Evolutionary conservation across 2,329 filamentous ascomycete species (phyloP), one percentile per base, ranked within the genome.

Genomic region (Pyrenochaeta sp.): DNA sequence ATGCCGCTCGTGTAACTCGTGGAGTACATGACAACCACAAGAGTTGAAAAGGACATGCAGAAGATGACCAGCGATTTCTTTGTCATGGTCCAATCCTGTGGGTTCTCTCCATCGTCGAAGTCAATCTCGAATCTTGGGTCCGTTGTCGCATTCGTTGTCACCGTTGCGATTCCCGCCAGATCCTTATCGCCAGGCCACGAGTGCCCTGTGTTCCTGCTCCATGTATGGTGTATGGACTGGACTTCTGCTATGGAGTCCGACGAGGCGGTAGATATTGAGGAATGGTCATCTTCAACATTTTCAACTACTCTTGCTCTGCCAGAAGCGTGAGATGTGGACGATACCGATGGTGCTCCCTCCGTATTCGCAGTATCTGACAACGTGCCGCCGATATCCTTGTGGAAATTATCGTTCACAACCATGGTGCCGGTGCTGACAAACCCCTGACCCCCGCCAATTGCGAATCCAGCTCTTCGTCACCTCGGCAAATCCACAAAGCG

Each of bases 1-100:
- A 90, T 85, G 2, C 87, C 88, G 0, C 87, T 85, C 0, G 91
- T 92, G 71, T 95, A 96, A 45, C 85, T 88, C 0, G 91, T 95
- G 41, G 88, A 91, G 69, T 92, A 82, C 81, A 85, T 80, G 21
- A 81, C 57, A 0, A 73, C 71, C 1, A 74, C 66, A 0, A 84
- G 78, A 0, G 85, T 87, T 36, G 83, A 82, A 65, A 83, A 86
- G 37, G 82, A 84, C 68, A 87, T 81, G 47, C 83, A 79, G 35
- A 77, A 74, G 47, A 88, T 79, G 10, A 84, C 78, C 61, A 85
- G 69, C 45, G 79, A 73, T 61, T 86, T 88, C 67, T 83, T 85
- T 60, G 77, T 81, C 29, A 87, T 66, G 0, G 85, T 75, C 89
- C 90, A 93, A 68, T 89, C 88, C 51, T 83, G 81, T 0, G 90